Base-by-base conservation (phyloP, 345 rosid species). In the Citrus reticulata region DNA sequence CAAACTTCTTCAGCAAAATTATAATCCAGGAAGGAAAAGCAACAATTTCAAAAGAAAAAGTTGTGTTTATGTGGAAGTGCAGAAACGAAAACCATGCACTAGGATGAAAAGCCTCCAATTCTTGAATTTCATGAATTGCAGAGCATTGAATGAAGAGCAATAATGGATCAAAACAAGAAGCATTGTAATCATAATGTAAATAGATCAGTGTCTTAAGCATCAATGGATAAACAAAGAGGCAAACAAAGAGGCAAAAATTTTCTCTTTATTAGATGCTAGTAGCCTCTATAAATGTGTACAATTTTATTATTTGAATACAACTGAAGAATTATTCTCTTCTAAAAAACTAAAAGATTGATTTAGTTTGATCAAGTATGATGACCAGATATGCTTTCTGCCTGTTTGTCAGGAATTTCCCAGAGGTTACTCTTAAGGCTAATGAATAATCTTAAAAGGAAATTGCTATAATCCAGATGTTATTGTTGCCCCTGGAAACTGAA, bases 11-110 rank as follows among this genome's bases (percentile, higher is more conserved):
- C 51, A 73, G 19, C 14, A 27, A 64, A 42, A 65, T 13, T 29
- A 75, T 17, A 68, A 27, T 19, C 60, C 54, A 73, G 55, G 72
- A 73, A 49, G 59, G 57, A 77, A 81, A 79, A 66, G 32, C n/a
- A 71, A 25, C 60, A 68, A 63, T n/a, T 64, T 49, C 20, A 46
- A 30, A 73, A 40, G 27, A 22, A 74, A 35, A 35, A 14, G 22
- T 73, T 59, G 11, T 35, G 66, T 63, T 37, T 59, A 32, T 14
- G 9, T 2, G 11, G 29, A 34, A 11, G 32, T 40, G 30, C 30
- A 35, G 35, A 73, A 60, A 39, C 25, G 51, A 60, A 54, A 75
- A 19, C 32, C 9, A 79, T 55, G 27, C 20, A 35, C 25, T 2
- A 13, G 63, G 34, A 35, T 20, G 66, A 22, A 59, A 34, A 34